These are phyloP conservation scores for Chaetomiaceae sp. DNA, from an alignment of 2,329 filamentous ascomycete species.

Conservation along the genomic window DNA sequence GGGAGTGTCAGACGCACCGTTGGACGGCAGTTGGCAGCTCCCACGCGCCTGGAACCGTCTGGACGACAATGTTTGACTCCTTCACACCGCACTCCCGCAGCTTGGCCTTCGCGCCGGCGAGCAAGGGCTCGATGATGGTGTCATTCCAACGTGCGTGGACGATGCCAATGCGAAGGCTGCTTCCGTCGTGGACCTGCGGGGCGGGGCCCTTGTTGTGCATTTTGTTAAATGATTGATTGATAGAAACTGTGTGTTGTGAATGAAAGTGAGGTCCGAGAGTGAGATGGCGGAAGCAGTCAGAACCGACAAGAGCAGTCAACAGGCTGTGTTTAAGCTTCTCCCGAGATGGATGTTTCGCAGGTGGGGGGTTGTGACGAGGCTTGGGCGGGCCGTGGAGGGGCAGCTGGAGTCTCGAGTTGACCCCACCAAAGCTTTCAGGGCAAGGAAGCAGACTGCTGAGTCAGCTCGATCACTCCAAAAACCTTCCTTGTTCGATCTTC, in stretches of 20 bases:
- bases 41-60: slow-evolving; percentile 90
- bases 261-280: background rate
- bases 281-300: background rate
- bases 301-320: too few relatives aligned
- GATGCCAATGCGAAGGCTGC: slow-evolving; percentile 81
- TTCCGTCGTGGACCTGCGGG: slow-evolving; percentile 58
- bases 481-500: too few relatives aligned
- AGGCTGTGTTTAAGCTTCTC: too few relatives aligned
- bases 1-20: slow-evolving; percentile 49
- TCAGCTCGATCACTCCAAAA: background rate
- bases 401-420: background rate
- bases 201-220: slow-evolving; percentile 54
- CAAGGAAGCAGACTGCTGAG: too few relatives aligned
- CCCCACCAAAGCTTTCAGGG: background rate
- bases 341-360: too few relatives aligned
- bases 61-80: slow-evolving; percentile 80
- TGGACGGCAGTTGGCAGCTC: slow-evolving; percentile 90
- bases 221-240: slow-evolving; percentile 23
- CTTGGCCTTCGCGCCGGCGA: slow-evolving; percentile 73
- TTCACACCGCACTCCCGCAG: slow-evolving; percentile 75
- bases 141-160: slow-evolving; percentile 95
- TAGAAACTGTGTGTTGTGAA: background rate
- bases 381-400: background rate
- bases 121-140: slow-evolving; percentile 77
- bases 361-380: too few relatives aligned